phyloP scores from a whole-genome alignment of 176 grass and related monocot genomes.

The Poa annua region DNA sequence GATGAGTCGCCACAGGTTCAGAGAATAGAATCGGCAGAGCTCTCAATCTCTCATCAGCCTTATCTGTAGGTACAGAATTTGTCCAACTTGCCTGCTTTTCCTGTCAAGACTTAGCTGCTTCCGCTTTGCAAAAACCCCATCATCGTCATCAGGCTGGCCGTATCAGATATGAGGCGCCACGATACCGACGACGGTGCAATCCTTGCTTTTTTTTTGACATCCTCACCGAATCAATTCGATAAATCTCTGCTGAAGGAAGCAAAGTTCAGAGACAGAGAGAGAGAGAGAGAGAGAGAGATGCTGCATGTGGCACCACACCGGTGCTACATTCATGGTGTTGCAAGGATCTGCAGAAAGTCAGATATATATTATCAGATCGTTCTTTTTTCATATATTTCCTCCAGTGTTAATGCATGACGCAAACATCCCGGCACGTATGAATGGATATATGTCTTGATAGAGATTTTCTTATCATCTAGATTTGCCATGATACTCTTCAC shows the following conservation, averaged over 20 bases:
- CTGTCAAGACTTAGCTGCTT: slow-evolving; percentile 43
- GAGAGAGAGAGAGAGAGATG: slow-evolving; percentile 24
- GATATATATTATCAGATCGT: slow-evolving; percentile 34
- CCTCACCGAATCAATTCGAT: slow-evolving; percentile 14
- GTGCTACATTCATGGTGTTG: slow-evolving; percentile 30
- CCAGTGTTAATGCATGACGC: slow-evolving; percentile 45
- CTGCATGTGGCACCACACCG: slow-evolving; percentile 29
- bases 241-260: slow-evolving; percentile 33
- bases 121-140: slow-evolving; percentile 34
- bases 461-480: slow-evolving; percentile 47
- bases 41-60: slow-evolving; percentile 42
- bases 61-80: slow-evolving; percentile 50
- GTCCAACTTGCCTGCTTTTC: slow-evolving; percentile 49
- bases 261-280: slow-evolving; percentile 29
- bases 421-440: slow-evolving; percentile 33
- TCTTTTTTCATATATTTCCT: background rate
- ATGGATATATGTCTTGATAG: slow-evolving; percentile 44
- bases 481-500: slow-evolving; percentile 40
- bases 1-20: slow-evolving; percentile 46
- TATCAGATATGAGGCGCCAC: slow-evolving; percentile 50
- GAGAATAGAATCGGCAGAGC: slow-evolving; percentile 51
- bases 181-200: slow-evolving; percentile 49
- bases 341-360: slow-evolving; percentile 46
- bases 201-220: slow-evolving; percentile 48
- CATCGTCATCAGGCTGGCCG: slow-evolving; percentile 29